Evolutionary conservation across 2,329 filamentous ascomycete species (phyloP).

Genomic region (Sodiomyces alkalinus): DNA sequence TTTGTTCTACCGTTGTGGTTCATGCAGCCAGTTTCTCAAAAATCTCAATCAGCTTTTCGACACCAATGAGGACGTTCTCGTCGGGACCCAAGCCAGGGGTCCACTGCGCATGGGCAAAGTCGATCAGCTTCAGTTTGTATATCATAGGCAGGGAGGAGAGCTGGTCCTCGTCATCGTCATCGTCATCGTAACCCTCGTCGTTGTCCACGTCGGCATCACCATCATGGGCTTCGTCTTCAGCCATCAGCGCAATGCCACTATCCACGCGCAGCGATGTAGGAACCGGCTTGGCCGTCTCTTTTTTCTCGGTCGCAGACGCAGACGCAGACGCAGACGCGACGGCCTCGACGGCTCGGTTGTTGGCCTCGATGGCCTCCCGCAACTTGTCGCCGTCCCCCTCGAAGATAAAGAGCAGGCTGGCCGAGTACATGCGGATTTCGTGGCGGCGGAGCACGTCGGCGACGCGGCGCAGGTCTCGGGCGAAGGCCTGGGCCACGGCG

Average conservation of each 20-base stretch:
- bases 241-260: constrained; percentile 32
- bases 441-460: constrained; percentile 36
- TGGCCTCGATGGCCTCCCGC: constrained; percentile 35
- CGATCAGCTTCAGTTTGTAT: constrained; percentile 75
- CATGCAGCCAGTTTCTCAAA: constrained; percentile 46
- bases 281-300: no score
- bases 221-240: constrained; percentile 13
- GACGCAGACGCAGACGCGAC: no score
- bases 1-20: background rate
- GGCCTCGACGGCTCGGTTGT: constrained; percentile 36
- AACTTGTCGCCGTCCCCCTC: constrained; percentile 46
- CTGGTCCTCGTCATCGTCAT: constrained; percentile 27
- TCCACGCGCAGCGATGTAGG: constrained; percentile 34
- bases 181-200: constrained; percentile 40
- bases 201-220: no score
- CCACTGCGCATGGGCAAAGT: constrained; percentile 89
- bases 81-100: constrained; percentile 71
- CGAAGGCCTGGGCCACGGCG: constrained; percentile 37
- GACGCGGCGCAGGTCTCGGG: constrained; percentile 34
- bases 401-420: constrained; percentile 47
- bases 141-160: constrained; percentile 44
- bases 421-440: constrained; percentile 49
- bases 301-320: no score
- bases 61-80: constrained; percentile 63
- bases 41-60: constrained; percentile 56